Conservation (phyloP, 1,284 basidiomycete genomes). For the Malassezia pachydermatis region DNA sequence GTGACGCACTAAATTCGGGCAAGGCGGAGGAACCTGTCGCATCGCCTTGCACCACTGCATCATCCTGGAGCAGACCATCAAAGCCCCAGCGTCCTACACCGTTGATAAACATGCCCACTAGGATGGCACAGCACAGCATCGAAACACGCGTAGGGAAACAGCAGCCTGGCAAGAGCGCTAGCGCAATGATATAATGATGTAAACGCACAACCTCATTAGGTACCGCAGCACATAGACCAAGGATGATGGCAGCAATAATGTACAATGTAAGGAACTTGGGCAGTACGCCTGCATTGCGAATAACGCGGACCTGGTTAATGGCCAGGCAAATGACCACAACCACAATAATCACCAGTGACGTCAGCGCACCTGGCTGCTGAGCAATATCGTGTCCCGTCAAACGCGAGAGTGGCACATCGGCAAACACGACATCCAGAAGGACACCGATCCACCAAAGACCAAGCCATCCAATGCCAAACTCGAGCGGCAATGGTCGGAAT, state of each 20-base stretch:
- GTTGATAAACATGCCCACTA: conserved; percentile 64
- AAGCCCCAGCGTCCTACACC: conserved; percentile 51
- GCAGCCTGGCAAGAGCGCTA: conserved; percentile 65
- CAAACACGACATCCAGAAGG: conserved; percentile 45
- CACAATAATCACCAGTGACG: conserved; percentile 61
- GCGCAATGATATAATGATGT: conserved; percentile 59
- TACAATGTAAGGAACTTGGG: conserved; percentile 56
- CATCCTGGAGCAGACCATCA: conserved; percentile 68
- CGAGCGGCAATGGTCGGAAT: conserved; percentile 61
- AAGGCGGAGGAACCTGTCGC: conserved; percentile 61
- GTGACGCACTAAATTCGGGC: conserved; percentile 56
- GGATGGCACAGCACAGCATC: conserved; percentile 66
- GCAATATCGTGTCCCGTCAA: conserved; percentile 62
- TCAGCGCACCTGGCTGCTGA: conserved; percentile 61
- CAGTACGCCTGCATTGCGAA: conserved; percentile 71
- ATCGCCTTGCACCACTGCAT: conserved; percentile 64
- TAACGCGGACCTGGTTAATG: conserved; percentile 69
- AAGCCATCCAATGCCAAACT: conserved; percentile 64
- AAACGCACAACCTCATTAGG: conserved; percentile 52
- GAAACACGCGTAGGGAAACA: conserved; percentile 70
- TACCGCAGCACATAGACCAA: conserved; percentile 60
- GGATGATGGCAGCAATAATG: conserved; percentile 57
- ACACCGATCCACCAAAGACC: conserved; percentile 68
- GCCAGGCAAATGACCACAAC: conserved; percentile 51
- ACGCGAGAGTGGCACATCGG: conserved; percentile 49